These are phyloP conservation scores for Cystobasidium slooffiae DNA, from an alignment of 1,284 basidiomycete genomes.

Conservation along the genomic window DNA sequence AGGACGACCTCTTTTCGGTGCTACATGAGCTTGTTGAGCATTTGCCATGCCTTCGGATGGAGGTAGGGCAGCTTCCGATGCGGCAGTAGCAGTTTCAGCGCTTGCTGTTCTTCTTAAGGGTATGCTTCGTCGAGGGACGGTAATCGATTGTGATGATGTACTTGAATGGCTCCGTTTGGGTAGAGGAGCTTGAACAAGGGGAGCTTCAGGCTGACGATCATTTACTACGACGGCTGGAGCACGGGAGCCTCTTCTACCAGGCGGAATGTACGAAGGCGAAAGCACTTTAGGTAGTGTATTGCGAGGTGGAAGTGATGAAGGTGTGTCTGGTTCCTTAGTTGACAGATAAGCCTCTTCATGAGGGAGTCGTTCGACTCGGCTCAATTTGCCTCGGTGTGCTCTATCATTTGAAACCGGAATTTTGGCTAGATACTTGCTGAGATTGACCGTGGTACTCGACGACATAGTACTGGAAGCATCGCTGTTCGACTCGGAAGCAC, in stretches of 20 bases:
- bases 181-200: conserved; percentile 19
- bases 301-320: conserved; percentile 34
- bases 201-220: neutral
- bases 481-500: neutral
- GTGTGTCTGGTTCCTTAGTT: conserved; percentile 20
- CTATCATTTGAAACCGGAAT: conserved; percentile 12
- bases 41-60: neutral
- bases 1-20: conserved; percentile 14
- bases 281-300: conserved; percentile 17
- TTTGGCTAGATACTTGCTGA: neutral
- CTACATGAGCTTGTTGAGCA: neutral
- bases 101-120: conserved; percentile 2
- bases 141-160: neutral
- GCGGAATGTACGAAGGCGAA: conserved; percentile 27
- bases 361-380: neutral
- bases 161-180: conserved; percentile 16
- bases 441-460: neutral
- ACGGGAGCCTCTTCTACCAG: conserved; percentile 31
- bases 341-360: neutral
- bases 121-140: neutral
- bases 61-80: neutral
- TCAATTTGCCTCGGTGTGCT: conserved; percentile 4
- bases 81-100: neutral
- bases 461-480: too few relatives aligned
- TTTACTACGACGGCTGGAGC: neutral